Percentiles rank a stretch among this genome's conserved stretches.
Conservation (phyloP, 202 grass and related monocot species). For the Eragrostis tef region DNA sequence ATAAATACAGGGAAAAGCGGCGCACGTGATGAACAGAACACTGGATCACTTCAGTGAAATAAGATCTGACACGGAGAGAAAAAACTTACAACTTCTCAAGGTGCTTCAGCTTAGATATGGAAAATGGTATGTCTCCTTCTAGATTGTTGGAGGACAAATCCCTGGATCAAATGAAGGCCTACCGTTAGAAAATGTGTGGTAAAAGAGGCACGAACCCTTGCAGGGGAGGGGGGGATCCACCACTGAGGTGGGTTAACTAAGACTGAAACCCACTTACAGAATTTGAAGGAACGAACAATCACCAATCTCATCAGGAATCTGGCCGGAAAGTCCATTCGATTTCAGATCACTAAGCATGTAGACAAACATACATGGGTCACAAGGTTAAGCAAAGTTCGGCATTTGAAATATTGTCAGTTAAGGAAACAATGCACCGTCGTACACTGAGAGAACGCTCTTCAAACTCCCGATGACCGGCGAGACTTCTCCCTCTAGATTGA, state of each 20-base stretch:
- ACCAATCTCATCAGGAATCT: constrained; percentile 94
- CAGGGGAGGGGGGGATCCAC: background rate
- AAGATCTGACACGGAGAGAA: background rate
- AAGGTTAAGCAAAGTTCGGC: background rate
- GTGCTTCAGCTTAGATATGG: constrained; percentile 83
- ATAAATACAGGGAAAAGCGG: constrained; percentile 29
- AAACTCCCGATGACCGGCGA: constrained; percentile 64
- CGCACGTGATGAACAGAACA: constrained; percentile 11
- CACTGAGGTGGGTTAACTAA: background rate
- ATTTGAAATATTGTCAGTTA: constrained; percentile 9
- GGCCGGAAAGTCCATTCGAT: constrained; percentile 67
- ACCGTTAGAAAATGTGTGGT: background rate
- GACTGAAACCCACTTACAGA: constrained; percentile 61
- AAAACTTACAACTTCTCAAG: constrained; percentile 74
- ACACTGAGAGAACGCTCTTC: constrained; percentile 71
- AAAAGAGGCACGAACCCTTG: background rate
- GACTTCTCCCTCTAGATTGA: constrained; percentile 81
- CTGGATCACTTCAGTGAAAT: background rate
- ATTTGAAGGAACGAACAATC: constrained; percentile 63
- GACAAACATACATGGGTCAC: background rate
- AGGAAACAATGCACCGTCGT: constrained; percentile 34
- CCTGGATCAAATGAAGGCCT: constrained; percentile 47
- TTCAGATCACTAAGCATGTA: constrained; percentile 64
- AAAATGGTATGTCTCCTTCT: constrained; percentile 87
- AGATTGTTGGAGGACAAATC: constrained; percentile 86